A percentile compares a stretch with the other conserved stretches of the same genome.
Conservation (phyloP, 495 filamentous ascomycete genomes). For the Penicillium herquei region DNA sequence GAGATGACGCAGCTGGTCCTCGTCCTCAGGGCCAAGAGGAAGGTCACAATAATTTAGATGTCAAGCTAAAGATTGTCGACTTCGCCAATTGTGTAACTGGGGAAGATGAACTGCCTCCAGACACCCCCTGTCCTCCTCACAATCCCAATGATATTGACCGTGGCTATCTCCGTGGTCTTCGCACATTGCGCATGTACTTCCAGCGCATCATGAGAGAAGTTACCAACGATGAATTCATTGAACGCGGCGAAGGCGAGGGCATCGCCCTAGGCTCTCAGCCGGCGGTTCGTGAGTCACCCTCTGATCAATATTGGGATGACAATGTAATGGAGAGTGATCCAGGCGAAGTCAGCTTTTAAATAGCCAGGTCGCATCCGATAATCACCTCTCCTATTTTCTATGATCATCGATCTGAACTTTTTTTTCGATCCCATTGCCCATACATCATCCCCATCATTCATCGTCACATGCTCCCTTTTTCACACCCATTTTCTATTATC, state of each 20-base stretch:
- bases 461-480: not conserved
- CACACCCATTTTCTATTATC: conserved; percentile 5
- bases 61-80: conserved; percentile 95
- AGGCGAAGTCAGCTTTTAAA: conserved; percentile 48
- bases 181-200: conserved; percentile 80
- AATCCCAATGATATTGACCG: conserved; percentile 78
- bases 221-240: conserved; percentile 53
- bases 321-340: conserved; percentile 43
- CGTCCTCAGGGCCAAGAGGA: conserved; percentile 37
- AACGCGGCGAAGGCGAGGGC: conserved; percentile 48
- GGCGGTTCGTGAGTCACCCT: conserved; percentile 25
- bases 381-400: conserved; percentile 3
- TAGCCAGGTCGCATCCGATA: not conserved
- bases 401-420: not conserved
- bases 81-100: conserved; percentile 97
- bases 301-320: conserved; percentile 44
- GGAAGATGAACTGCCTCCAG: conserved; percentile 63
- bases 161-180: conserved; percentile 84
- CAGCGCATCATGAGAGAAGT: conserved; percentile 82
- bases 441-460: too few relatives aligned
- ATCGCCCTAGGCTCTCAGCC: conserved; percentile 34
- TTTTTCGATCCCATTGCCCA: not conserved
- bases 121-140: conserved; percentile 74
- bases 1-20: conserved; percentile 13
- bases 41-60: conserved; percentile 45